Evolutionary conservation across 2,329 filamentous ascomycete genomes (phyloP), one percentile per base, ranked within the genome.

Genomic region (Mycosphaerella sp.): DNA sequence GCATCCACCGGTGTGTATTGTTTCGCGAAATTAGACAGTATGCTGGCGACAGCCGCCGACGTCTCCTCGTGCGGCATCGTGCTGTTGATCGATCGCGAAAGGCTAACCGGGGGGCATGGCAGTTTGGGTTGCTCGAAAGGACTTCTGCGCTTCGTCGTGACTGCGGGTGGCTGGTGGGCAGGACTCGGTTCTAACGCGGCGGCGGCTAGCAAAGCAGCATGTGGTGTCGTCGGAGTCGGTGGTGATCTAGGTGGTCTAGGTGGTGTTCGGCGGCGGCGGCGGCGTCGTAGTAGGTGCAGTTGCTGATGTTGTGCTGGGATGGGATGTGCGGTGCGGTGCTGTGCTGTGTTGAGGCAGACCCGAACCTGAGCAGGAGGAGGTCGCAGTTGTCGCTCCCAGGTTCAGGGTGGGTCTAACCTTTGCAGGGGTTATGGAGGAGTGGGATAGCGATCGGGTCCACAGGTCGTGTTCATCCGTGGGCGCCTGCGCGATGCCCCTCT

Each of bases 11-110:
- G 71, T 47, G 71, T 68, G 60, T 75, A 70, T 50, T 72, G 70
- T 59, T 74, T 73, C 41, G 73, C 74, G 59, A 77, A 72, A 62
- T 73, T 75, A 58, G 71, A 70, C 53, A 76, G 65, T 60, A 75
- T 70, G 52, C 62, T 59, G 53, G 65, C 64, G 35, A 67, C 61
- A 27, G 65, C 65, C 37, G 65, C 65, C 45, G 63, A 65, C 7
- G 63, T 67, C 46, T 66, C 61, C 49, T 66, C 60, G 51, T 62
- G 59, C 27, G 61, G 62, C 62, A 65, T 65, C 36, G 42, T 54
- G 21, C 36, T 45, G 34, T 14, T 37, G 35, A 34, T 27, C 17
- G 50, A 16, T 39, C 47, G 57, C 36, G 53, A 48, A 12, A 35
- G 49, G 41, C 42, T 51, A 41, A 39, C 52, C 54, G 54, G 54